A percentile compares a stretch with the other conserved stretches of the same genome.
These are phyloP conservation scores for Dioscorea zingiberensis DNA, from an alignment of 106 monocot species.

Conservation along the genomic window DNA sequence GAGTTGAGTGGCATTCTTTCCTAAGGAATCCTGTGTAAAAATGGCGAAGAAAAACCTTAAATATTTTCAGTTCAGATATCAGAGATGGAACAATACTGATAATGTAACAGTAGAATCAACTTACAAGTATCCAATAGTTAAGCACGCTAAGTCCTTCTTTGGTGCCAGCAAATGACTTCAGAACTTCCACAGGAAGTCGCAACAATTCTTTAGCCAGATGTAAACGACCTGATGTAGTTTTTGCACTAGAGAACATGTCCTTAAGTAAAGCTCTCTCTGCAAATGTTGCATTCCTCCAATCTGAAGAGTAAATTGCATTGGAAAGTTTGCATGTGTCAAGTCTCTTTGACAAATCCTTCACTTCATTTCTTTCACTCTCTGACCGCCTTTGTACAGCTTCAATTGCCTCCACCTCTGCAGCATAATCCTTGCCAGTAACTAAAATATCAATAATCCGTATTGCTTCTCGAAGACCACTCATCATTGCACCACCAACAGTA, in stretches of 20 bases:
- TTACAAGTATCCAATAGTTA: slow-evolving; percentile 95
- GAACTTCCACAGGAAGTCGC: slow-evolving; percentile 55
- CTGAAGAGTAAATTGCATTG: slow-evolving; percentile 30
- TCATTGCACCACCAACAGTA: slow-evolving; percentile 99
- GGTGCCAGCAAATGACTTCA: slow-evolving; percentile 84
- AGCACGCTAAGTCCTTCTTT: slow-evolving; percentile 72
- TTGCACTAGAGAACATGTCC: slow-evolving; percentile 81
- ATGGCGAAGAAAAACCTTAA: slow-evolving; percentile 11
- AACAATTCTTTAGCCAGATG: slow-evolving; percentile 87
- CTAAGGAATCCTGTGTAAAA: slow-evolving; percentile 79
- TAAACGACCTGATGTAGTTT: slow-evolving; percentile 75
- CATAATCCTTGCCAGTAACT: slow-evolving; percentile 64
- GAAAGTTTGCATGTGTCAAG: slow-evolving; percentile 67
- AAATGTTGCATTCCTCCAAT: slow-evolving; percentile 18
- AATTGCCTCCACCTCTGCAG: slow-evolving; percentile 77
- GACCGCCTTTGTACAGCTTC: slow-evolving; percentile 52
- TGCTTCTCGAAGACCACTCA: slow-evolving; percentile 97
- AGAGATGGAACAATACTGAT: not conserved
- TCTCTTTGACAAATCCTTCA: slow-evolving; percentile 64
- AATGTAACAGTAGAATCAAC: slow-evolving; percentile 14
- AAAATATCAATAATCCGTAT: slow-evolving; percentile 86
- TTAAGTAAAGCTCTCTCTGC: slow-evolving; percentile 48
- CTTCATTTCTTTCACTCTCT: slow-evolving; percentile 76
- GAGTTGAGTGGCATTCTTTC: slow-evolving; percentile 97
- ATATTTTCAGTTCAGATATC: not conserved